A percentile compares a stretch with the other conserved stretches of the same genome.
Evolutionary conservation across 352 stramenopile species (phyloP).

Genomic region (Phytopythium vexans): DNA sequence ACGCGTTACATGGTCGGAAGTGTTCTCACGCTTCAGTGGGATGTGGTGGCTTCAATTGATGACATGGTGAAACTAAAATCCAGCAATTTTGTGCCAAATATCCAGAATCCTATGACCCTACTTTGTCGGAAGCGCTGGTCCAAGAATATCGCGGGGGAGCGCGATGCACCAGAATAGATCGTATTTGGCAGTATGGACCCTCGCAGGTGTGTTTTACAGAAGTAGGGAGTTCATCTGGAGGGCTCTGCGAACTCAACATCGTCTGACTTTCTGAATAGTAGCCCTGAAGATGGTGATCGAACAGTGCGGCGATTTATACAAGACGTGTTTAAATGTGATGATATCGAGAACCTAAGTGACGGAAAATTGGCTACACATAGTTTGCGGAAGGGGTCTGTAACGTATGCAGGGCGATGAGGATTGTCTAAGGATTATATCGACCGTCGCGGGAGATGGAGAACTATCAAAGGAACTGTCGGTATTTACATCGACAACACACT

Average conservation of each 20-base stretch:
- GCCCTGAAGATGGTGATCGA: constrained; percentile 10
- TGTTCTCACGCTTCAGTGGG: too few relatives aligned
- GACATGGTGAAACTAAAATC: constrained; percentile 9
- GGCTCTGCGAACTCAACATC: background rate
- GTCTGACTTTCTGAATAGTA: constrained; percentile 13
- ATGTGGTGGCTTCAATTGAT: background rate
- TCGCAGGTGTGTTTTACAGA: constrained; percentile 11
- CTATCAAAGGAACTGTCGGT: constrained; percentile 7
- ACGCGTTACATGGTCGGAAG: too few relatives aligned
- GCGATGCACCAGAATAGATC: constrained; percentile 18
- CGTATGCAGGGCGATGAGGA: constrained; percentile 8
- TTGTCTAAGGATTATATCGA: constrained; percentile 11
- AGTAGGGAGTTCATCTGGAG: constrained; percentile 15
- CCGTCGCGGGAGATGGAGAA: constrained; percentile 10
- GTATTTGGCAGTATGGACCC: constrained; percentile 17
- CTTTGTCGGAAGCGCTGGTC: constrained; percentile 17
- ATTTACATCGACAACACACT: constrained; percentile 10
- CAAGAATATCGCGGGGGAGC: constrained; percentile 17
- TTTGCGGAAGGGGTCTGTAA: constrained; percentile 9
- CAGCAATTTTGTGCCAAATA: constrained; percentile 2
- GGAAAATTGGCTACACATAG: constrained; percentile 11
- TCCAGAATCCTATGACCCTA: constrained; percentile 9
- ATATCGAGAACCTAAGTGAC: constrained; percentile 2
- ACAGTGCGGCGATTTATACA: constrained; percentile 9
- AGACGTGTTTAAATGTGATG: constrained; percentile 6